Evolutionary conservation across 495 filamentous ascomycete species (phyloP), one percentile per base, ranked within the genome.

Genomic region (Aspergillus conjunctus): DNA sequence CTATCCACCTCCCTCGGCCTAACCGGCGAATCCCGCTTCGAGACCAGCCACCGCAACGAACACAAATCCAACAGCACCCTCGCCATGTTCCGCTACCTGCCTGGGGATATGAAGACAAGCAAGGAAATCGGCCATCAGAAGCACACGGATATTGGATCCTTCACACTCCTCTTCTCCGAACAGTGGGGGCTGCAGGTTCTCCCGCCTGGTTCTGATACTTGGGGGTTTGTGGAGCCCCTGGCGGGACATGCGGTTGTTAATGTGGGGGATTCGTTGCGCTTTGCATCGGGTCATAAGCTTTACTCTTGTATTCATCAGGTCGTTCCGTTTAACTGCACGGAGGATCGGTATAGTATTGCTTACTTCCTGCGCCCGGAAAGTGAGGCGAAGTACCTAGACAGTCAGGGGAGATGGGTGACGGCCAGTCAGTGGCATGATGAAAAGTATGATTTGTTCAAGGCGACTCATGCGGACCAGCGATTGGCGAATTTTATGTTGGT

Each of bases 121-220:
- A 58, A 21, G 21, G 31, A 30, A 33, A 49, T 81, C 62, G 78
- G 77, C 33, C 81, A 83, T 65, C 73, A 82, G 66, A 81, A 80
- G 72, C 83, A 86, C 72, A 86, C 83, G 49, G 83, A 86, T 72
- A 79, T 85, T 67, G 78, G 79, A 68, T 79, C 78, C 37, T 72
- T 85, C 56, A 85, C 84, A 8, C 67, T 85, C 22, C 79, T 86
- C 12, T 84, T 84, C 76, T 74, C 69, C 56, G 73, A 80, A 66
- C 75, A 85, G 69, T 81, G 78, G 78, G 83, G 83, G 15, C 79
- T 87, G 41, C 83, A 87, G 66, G 73, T 85, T 58, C 76, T 78
- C 0, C 74, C 76, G 1, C 77, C 77, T 10, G 78, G 74, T 5
- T 63, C 66, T 6, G 70, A 71, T 31, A 73, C 79, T 64, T 83